A percentile compares a stretch with the other conserved stretches of the same genome.
Conservation (phyloP, 1,139 yeast species). For the Geotrichum reessii region DNA sequence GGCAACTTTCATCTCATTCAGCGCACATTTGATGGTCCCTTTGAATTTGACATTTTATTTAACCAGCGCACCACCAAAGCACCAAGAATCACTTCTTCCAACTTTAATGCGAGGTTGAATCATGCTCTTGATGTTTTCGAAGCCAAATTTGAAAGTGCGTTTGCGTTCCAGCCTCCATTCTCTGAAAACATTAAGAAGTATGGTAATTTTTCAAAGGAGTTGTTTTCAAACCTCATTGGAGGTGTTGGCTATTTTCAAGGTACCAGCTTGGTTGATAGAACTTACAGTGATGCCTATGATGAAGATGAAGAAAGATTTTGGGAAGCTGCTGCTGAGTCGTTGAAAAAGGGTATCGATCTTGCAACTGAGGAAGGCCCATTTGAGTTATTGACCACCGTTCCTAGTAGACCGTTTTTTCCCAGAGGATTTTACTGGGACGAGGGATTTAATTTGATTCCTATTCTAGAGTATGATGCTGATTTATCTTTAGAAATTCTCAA, state of each 20-base stretch:
- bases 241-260: constrained; percentile 90
- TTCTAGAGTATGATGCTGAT: constrained; percentile 79
- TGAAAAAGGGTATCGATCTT: constrained; percentile 22
- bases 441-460: constrained; percentile 86
- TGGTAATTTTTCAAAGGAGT: constrained; percentile 62
- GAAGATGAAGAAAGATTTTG: constrained; percentile 43
- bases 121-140: constrained; percentile 44
- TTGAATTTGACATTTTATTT: constrained; percentile 68
- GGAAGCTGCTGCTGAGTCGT: constrained; percentile 26
- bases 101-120: constrained; percentile 40
- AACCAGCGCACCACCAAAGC: constrained; percentile 41
- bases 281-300: constrained; percentile 55
- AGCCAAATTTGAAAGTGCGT: constrained; percentile 50
- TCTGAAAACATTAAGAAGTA: constrained; percentile 40
- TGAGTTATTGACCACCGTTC: constrained; percentile 76
- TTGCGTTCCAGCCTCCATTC: constrained; percentile 55
- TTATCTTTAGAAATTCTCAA: constrained; percentile 71
- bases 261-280: constrained; percentile 76
- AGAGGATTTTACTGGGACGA: constrained; percentile 99
- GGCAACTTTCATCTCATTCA: constrained; percentile 82
- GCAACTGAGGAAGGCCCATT: constrained; percentile 33
- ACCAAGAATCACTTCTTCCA: constrained; percentile 28
- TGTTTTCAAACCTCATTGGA: constrained; percentile 78
- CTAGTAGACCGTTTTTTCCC: constrained; percentile 91
- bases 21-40: constrained; percentile 64